A percentile compares a stretch with the other conserved stretches of the same genome.
Evolutionary conservation across 192 early-diverging fungal species (phyloP).

Genomic region (Chytriomyces hyalinus): DNA sequence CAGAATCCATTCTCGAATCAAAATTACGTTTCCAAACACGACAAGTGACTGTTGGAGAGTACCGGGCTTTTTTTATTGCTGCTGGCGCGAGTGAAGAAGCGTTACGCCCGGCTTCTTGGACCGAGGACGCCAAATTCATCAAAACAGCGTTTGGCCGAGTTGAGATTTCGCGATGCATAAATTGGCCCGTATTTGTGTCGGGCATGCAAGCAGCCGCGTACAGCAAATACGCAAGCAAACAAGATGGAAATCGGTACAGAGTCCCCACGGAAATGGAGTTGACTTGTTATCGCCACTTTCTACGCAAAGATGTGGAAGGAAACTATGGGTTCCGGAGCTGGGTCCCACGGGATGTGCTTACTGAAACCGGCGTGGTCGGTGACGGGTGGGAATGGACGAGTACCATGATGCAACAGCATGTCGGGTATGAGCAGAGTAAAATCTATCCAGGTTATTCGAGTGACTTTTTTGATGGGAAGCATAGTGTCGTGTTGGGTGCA

Average conservation of each 20-base stretch:
- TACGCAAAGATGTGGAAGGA: constrained; percentile 37
- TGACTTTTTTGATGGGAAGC: constrained; percentile 91
- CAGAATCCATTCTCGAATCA: constrained; percentile 33
- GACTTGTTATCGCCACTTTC: constrained; percentile 29
- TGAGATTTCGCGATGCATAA: constrained; percentile 50
- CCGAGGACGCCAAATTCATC: constrained; percentile 43
- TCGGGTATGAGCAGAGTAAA: constrained; percentile 64
- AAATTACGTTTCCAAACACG: constrained; percentile 74
- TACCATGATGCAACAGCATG: constrained; percentile 65
- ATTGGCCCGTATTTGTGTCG: constrained; percentile 79
- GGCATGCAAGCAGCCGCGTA: constrained; percentile 75
- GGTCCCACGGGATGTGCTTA: constrained; percentile 60
- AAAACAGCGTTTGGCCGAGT: constrained; percentile 73
- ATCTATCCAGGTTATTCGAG: constrained; percentile 88
- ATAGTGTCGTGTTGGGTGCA: constrained; percentile 81
- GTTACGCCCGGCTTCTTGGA: constrained; percentile 68
- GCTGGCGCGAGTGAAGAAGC: neutral
- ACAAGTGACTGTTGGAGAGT: constrained; percentile 84
- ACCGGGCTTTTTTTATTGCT: constrained; percentile 55
- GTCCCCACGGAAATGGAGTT: constrained; percentile 83
- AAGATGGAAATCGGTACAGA: constrained; percentile 30
- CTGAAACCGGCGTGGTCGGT: constrained; percentile 39
- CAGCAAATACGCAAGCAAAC: constrained; percentile 57
- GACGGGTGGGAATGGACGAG: constrained; percentile 85
- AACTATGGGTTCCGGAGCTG: constrained; percentile 76